phyloP scores from a whole-genome alignment of 140 eudicot genomes.

The Cichorium intybus region DNA sequence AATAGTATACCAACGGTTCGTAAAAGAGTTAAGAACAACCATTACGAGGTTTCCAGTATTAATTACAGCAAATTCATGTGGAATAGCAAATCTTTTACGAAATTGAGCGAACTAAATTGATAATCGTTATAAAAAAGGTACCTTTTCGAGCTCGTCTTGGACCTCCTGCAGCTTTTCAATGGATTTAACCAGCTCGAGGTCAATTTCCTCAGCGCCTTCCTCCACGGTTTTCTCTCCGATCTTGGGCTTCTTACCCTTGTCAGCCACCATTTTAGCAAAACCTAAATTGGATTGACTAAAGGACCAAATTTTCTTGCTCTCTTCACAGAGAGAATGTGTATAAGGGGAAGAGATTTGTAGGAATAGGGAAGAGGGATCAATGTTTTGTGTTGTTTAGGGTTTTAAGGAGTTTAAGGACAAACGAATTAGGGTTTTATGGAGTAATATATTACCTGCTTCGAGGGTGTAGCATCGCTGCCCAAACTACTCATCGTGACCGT shows the following conservation, averaged over 20 bases:
- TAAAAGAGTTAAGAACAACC: not conserved
- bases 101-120: slow-evolving; percentile 1
- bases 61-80: slow-evolving; percentile 1
- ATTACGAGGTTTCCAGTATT: not conserved
- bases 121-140: not conserved
- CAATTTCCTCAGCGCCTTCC: slow-evolving; percentile 45
- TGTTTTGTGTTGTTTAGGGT: slow-evolving; percentile 29
- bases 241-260: slow-evolving; percentile 48
- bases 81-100: not conserved
- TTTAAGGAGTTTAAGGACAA: slow-evolving; percentile 17
- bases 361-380: not conserved
- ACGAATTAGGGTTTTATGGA: slow-evolving; percentile 27
- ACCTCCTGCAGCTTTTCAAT: slow-evolving; percentile 78
- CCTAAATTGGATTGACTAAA: slow-evolving; percentile 3
- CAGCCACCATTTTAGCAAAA: slow-evolving; percentile 30
- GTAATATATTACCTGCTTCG: slow-evolving; percentile 3
- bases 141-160: slow-evolving; percentile 91
- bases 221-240: slow-evolving; percentile 36
- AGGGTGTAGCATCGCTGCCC: not conserved
- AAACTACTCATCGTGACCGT: slow-evolving; percentile 20
- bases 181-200: slow-evolving; percentile 57
- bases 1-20: not conserved
- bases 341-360: not conserved
- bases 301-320: not conserved
- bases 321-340: not conserved